Conservation (phyloP, 2,329 filamentous ascomycete genomes). For the Paecilomyces dactylethromorphus region DNA sequence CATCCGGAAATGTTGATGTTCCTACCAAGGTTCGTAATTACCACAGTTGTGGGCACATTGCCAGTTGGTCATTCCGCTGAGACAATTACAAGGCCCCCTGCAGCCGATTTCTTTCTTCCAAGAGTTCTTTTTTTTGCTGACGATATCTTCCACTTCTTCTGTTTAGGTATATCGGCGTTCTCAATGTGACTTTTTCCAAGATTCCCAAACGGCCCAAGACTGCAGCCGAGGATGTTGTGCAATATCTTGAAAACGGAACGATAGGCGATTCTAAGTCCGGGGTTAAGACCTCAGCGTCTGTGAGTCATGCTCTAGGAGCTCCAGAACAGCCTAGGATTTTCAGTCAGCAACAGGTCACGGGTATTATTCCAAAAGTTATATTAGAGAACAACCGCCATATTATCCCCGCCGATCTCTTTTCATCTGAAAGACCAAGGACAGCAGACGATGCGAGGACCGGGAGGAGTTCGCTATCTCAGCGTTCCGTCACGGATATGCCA, state of each 20-base stretch:
- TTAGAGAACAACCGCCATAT: conserved; percentile 94
- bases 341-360: conserved; percentile 69
- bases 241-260: conserved; percentile 8
- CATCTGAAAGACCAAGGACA: conserved; percentile 43
- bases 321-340: conserved; percentile 47
- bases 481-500: conserved; percentile 7
- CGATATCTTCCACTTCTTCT: conserved; percentile 7
- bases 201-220: conserved; percentile 57
- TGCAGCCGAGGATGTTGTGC: conserved; percentile 20
- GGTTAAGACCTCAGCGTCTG: conserved; percentile 7
- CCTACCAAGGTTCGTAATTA: conserved; percentile 65
- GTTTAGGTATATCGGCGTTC: conserved; percentile 83
- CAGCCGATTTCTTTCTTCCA: background rate
- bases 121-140: background rate
- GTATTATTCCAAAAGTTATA: conserved; percentile 78
- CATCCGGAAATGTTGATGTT: conserved; percentile 88
- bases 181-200: conserved; percentile 94
- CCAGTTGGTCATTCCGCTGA: background rate
- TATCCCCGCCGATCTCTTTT: conserved; percentile 75
- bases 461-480: conserved; percentile 13
- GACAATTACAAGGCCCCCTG: background rate
- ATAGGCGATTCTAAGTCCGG: conserved; percentile 8
- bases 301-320: background rate
- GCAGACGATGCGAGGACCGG: conserved; percentile 20
- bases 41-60: background rate